Base-by-base conservation (phyloP, 139 green algal genomes). In the Coccomyxa sp. region DNA sequence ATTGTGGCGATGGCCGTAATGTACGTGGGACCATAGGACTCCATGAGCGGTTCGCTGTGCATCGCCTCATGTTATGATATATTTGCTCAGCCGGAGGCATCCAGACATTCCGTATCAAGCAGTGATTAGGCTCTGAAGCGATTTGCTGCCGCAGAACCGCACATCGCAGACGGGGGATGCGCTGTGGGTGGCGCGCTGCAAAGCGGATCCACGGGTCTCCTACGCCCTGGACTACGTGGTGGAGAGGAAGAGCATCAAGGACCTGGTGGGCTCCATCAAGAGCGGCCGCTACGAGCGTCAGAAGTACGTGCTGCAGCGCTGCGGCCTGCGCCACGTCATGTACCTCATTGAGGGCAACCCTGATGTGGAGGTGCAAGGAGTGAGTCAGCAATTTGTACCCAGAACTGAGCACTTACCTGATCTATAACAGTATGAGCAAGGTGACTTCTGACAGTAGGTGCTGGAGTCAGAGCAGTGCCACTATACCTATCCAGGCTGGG, bases 341-440 rank as follows among this genome's bases (percentile, higher is more conserved):
- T 97, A 97, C 80, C 84, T 97, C 18, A 1, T 97, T 0, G 92
- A 97, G 78, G 92, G 91, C 0, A 81, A 95, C 55, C 80, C 84
- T 1, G 85, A 94, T 38, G 39, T 39, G 16, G 29, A 40, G 27
- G 39, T 37, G 12, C n/a, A 64, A 22, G 74, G 41, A 29, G 64
- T 71, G 64, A 22, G 50, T 7, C 50, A 7, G 50, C 5, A 7
- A 64, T 64, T 58, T 6, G 50, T 22, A n/a, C n/a, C n/a, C n/a
- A n/a, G n/a, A n/a, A n/a, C n/a, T n/a, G n/a, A n/a, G n/a, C n/a
- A n/a, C n/a, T n/a, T n/a, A n/a, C n/a, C n/a, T n/a, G n/a, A n/a
- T n/a, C n/a, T n/a, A n/a, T n/a, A n/a, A n/a, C n/a, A n/a, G n/a
- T n/a, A n/a, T n/a, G n/a, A n/a, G n/a, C n/a, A n/a, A n/a, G n/a